phyloP scores from a whole-genome alignment of 371 early-diverging fungal genomes.

The Rhizopus arrhizus region DNA sequence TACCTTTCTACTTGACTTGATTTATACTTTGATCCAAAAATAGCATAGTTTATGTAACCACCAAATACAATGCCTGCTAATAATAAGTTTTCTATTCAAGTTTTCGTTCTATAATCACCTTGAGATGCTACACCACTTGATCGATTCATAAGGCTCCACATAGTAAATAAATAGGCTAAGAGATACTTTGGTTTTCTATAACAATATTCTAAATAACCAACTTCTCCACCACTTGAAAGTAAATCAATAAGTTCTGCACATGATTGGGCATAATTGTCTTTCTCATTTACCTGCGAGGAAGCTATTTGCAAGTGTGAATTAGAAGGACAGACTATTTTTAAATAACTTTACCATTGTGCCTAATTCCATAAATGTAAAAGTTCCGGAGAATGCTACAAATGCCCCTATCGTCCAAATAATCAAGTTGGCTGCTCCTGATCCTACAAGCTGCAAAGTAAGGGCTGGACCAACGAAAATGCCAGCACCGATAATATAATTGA shows the following conservation, averaged over 20 bases:
- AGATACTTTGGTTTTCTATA: constrained; percentile 46
- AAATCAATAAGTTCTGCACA: no score
- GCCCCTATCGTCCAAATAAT: constrained; percentile 45
- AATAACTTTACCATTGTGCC: constrained; percentile 44
- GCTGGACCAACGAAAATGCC: constrained; percentile 51
- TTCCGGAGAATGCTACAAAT: constrained; percentile 38
- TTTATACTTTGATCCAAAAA: constrained; percentile 36
- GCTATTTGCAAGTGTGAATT: constrained; percentile 10
- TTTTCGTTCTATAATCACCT: constrained; percentile 8
- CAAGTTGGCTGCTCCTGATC: constrained; percentile 49
- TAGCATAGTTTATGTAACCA: constrained; percentile 45
- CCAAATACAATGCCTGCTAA: constrained; percentile 43
- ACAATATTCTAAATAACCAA: constrained; percentile 45
- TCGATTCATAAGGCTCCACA: constrained; percentile 44
- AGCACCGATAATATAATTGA: constrained; percentile 49
- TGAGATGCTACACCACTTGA: constrained; percentile 48
- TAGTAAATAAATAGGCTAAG: constrained; percentile 41
- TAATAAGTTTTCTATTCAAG: no score
- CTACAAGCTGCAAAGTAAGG: constrained; percentile 38
- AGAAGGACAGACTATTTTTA: neutral
- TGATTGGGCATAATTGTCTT: no score
- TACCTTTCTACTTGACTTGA: constrained; percentile 38
- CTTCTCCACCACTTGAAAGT: constrained; percentile 44
- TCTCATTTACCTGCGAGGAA: constrained; percentile 39
- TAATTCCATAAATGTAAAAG: constrained; percentile 45